Evolutionary conservation across 257 asterid genomes (phyloP).

Genomic region (Sherardia arvensis): DNA sequence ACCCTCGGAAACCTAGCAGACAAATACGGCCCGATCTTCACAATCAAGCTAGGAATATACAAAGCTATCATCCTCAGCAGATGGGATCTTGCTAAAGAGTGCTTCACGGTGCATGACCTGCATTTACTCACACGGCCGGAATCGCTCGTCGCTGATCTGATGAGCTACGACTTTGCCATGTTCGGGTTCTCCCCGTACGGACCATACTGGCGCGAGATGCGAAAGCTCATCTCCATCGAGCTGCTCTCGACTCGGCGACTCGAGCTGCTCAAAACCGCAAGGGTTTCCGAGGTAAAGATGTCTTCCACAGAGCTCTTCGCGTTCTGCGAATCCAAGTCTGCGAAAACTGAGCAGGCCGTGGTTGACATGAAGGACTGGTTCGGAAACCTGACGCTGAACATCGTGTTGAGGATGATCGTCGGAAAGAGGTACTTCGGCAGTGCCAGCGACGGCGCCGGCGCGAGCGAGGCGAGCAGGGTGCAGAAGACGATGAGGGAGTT

Average conservation of each 20-base stretch:
- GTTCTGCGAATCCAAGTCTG: conserved; percentile 1
- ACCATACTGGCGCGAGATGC: background rate
- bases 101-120: background rate
- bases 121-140: background rate
- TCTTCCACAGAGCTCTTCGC: background rate
- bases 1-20: background rate
- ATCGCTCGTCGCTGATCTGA: background rate
- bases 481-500: conserved; percentile 19
- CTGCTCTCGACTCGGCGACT: background rate
- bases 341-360: conserved; percentile 1
- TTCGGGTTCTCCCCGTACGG: conserved; percentile 1
- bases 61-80: background rate
- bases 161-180: conserved; percentile 2
- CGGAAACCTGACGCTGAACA: conserved; percentile 13
- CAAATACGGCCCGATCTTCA: conserved; percentile 1
- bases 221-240: conserved; percentile 1
- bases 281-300: background rate
- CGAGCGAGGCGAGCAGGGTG: conserved; percentile 9
- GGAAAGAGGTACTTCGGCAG: conserved; percentile 16
- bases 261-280: background rate
- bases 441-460: background rate
- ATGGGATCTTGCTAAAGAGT: background rate
- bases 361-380: conserved; percentile 30
- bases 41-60: background rate
- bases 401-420: conserved; percentile 15